Evolutionary conservation across 345 rosid genomes (phyloP).

Genomic region (Boechera divaricarpa): DNA sequence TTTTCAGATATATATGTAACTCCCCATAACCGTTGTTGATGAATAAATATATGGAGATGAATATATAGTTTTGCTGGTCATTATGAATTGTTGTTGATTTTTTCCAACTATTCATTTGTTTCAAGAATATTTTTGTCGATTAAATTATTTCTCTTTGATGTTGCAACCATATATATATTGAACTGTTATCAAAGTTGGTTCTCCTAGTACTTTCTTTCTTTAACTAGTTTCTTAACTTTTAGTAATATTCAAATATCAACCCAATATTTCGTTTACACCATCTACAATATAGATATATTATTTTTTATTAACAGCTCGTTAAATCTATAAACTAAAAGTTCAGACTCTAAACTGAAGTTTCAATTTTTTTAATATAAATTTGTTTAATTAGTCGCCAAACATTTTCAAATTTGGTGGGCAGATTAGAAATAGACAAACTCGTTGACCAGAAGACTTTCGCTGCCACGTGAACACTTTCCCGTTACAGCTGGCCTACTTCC

Average conservation of each 20-base stretch:
- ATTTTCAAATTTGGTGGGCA: conserved; percentile 7
- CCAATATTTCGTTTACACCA: not conserved
- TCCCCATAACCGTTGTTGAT: conserved; percentile 2
- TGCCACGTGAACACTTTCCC: not conserved
- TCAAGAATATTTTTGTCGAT: not conserved
- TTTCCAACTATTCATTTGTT: not conserved
- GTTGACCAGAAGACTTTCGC: conserved; percentile 29
- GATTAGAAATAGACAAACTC: conserved; percentile 28
- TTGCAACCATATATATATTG: not conserved
- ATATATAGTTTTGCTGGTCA: conserved; percentile 10
- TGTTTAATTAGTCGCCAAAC: not conserved
- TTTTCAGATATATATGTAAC: conserved; percentile 4
- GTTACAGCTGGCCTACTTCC: conserved; percentile 24
- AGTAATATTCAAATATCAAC: not conserved
- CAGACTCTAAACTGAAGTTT: no score
- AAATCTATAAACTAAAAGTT: no score
- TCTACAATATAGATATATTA: no score
- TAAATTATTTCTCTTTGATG: not conserved
- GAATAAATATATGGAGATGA: conserved; percentile 26
- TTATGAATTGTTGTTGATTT: not conserved
- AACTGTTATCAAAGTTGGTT: not conserved
- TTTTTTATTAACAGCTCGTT: no score
- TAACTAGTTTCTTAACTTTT: not conserved
- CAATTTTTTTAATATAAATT: not conserved
- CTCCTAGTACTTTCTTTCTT: not conserved